Evolutionary conservation across 2,329 filamentous ascomycete genomes (phyloP).

Genomic region (Fusarium marasasianum): DNA sequence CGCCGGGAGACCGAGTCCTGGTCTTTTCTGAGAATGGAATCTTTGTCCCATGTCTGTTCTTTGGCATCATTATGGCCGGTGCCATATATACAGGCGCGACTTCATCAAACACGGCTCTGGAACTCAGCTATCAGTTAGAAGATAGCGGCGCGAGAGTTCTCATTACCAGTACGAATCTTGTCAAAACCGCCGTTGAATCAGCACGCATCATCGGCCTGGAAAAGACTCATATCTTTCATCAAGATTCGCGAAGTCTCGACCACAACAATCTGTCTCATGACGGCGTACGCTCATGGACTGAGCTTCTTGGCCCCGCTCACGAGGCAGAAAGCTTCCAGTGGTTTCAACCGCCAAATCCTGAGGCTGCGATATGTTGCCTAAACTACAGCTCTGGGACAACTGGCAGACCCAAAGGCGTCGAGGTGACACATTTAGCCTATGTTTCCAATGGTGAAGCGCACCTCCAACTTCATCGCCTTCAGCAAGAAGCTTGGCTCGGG

Average conservation of each 20-base stretch:
- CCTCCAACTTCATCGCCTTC: not conserved
- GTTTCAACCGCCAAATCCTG: not conserved
- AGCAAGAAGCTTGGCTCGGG: not conserved
- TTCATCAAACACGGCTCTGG: not conserved
- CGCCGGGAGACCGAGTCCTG: not conserved
- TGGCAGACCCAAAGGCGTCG: not conserved
- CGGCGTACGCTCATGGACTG: not conserved
- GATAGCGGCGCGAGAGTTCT: not conserved
- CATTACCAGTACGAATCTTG: not conserved
- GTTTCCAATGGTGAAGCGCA: not conserved
- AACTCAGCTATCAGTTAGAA: not conserved
- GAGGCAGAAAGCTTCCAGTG: not conserved
- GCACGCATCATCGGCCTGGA: not conserved
- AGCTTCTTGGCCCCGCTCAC: not conserved
- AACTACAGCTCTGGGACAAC: not conserved
- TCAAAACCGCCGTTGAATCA: not conserved
- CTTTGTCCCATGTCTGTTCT: not conserved
- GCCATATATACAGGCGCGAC: not conserved
- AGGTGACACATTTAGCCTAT: not conserved
- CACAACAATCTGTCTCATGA: not conserved
- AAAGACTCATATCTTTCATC: not conserved
- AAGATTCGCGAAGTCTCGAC: fast-evolving
- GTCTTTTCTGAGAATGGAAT: not conserved
- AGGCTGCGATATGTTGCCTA: not conserved
- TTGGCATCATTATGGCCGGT: not conserved